Evolutionary conservation across 306 rosid species (phyloP).

Genomic region (Cucurbita moschata): DNA sequence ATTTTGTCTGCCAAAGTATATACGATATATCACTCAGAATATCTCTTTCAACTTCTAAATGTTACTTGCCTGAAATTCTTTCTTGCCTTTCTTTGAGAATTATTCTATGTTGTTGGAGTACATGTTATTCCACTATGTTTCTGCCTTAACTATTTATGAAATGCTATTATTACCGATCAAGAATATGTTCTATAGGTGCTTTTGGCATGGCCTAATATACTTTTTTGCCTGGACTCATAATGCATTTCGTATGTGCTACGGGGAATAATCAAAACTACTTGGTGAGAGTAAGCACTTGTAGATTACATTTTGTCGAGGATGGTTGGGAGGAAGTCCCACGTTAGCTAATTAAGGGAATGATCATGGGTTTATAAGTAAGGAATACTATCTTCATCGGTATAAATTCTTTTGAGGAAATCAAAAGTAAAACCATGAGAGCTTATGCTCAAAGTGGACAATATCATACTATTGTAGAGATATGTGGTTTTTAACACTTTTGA

Average conservation of each 20-base stretch:
- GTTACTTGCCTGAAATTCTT: neutral
- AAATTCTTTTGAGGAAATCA: no score
- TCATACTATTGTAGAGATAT: no score
- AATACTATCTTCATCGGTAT: no score
- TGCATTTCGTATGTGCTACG: neutral
- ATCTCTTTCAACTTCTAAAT: neutral
- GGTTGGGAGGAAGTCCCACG: no score
- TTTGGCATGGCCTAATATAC: neutral
- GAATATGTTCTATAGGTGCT: neutral
- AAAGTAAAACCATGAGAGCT: no score
- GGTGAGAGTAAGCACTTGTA: neutral
- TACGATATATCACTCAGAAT: neutral
- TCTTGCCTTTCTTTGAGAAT: neutral
- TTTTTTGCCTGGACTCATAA: neutral
- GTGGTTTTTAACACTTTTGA: no score
- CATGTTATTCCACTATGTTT: neutral
- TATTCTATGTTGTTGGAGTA: neutral
- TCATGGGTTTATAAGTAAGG: no score
- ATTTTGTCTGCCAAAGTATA: slow-evolving; percentile 5
- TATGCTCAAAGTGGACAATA: no score
- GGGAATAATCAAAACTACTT: neutral
- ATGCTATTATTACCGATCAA: neutral
- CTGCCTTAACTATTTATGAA: neutral
- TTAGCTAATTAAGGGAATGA: no score
- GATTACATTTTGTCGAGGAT: neutral